phyloP scores from a whole-genome alignment of 768 basidiomycete genomes.

The Tulasnella sp. region DNA sequence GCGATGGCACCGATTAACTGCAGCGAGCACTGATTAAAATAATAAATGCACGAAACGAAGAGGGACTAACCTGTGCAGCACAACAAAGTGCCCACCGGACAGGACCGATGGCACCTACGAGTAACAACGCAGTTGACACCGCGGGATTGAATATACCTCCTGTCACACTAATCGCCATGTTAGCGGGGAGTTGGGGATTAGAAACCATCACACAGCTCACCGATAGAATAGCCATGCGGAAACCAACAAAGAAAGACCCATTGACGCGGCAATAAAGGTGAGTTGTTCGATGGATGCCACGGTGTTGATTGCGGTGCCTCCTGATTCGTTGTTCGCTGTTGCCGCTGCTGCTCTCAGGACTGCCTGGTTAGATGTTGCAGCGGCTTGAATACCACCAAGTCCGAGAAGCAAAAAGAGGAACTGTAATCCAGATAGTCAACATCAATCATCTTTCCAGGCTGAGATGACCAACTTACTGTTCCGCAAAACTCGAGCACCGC shows the following conservation, averaged over 20 bases:
- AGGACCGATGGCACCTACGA: constrained; percentile 42
- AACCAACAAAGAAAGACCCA: constrained; percentile 49
- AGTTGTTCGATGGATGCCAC: constrained; percentile 29
- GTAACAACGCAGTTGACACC: constrained; percentile 44
- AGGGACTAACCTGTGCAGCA: constrained; percentile 35
- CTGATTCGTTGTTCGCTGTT: constrained; percentile 19
- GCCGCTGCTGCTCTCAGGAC: constrained; percentile 22
- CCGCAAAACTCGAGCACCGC: constrained; percentile 17
- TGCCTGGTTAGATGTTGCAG: constrained; percentile 21
- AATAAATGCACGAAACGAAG: neutral
- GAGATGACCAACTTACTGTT: constrained; percentile 7
- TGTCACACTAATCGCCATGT: constrained; percentile 26
- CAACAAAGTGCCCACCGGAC: constrained; percentile 46
- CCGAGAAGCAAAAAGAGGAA: constrained; percentile 48
- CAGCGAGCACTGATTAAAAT: neutral
- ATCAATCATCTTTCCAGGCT: neutral
- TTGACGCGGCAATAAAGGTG: constrained; percentile 44
- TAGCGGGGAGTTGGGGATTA: neutral
- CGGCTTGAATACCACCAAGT: constrained; percentile 47
- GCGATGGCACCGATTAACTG: constrained; percentile 42
- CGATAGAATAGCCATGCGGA: constrained; percentile 59
- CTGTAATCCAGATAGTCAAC: constrained; percentile 3
- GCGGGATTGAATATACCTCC: constrained; percentile 57
- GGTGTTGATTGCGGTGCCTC: constrained; percentile 16
- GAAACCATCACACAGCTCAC: neutral